A percentile compares a stretch with the other conserved stretches of the same genome.
phyloP scores from a whole-genome alignment of 2,329 filamentous ascomycete genomes.

The Escovopsis sp. region DNA sequence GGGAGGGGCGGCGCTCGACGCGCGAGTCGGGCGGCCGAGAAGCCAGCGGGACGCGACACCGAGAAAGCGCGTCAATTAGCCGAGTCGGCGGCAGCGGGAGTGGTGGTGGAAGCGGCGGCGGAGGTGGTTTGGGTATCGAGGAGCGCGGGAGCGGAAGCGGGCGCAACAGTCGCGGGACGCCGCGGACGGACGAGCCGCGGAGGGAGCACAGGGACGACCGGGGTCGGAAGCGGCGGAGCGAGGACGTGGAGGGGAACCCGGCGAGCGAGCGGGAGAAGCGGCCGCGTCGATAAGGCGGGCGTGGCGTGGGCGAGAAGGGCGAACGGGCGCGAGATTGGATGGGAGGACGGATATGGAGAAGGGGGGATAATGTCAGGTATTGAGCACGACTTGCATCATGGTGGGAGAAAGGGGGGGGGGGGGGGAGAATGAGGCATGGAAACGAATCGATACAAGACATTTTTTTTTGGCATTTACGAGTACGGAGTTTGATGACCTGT shows the following conservation, averaged over 20 bases:
- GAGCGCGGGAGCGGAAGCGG: conserved; percentile 22
- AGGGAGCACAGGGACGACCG: conserved; percentile 22
- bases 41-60: conserved; percentile 15
- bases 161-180: conserved; percentile 18
- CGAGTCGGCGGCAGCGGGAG: too few species aligned
- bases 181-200: conserved; percentile 19
- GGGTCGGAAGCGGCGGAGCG: conserved; percentile 27
- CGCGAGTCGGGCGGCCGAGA: conserved; percentile 14
- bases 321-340: too few species aligned
- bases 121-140: conserved; percentile 13
- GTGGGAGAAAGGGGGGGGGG: too few species aligned
- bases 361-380: too few species aligned
- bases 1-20: conserved; percentile 18
- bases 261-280: conserved; percentile 38
- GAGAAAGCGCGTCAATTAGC: conserved; percentile 18
- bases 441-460: too few species aligned
- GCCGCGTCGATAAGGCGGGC: conserved; percentile 33
- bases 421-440: too few species aligned
- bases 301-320: too few species aligned
- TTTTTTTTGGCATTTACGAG: too few species aligned
- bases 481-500: too few species aligned
- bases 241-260: conserved; percentile 28
- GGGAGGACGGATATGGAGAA: too few species aligned
- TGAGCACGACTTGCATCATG: too few species aligned
- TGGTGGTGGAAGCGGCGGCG: conserved; percentile 17